These are phyloP conservation scores for Dendrobium catenatum DNA, from an alignment of 106 monocot genomes.

Conservation along the genomic window DNA sequence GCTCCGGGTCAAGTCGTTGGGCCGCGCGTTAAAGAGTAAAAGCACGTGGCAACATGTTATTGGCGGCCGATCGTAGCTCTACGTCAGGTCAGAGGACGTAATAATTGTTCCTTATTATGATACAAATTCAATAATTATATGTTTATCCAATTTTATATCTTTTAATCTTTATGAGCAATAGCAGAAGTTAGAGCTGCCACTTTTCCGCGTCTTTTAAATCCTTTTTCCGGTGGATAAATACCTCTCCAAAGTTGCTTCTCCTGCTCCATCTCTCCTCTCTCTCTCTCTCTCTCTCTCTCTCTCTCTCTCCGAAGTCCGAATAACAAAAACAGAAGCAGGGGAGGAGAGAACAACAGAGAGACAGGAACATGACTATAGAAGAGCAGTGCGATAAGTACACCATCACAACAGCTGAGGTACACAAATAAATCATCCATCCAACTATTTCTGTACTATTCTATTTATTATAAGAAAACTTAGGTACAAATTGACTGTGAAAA, in stretches of 20 bases:
- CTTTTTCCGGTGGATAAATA: not conserved
- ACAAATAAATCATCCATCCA: not conserved
- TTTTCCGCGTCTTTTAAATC: too few species aligned
- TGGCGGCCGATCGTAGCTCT: too few species aligned
- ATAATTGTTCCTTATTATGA: too few species aligned
- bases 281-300: not conserved
- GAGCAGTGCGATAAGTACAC: not conserved
- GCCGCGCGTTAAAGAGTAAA: too few species aligned
- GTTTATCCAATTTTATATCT: too few species aligned
- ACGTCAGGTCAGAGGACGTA: too few species aligned
- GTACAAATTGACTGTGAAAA: not conserved
- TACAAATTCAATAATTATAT: too few species aligned
- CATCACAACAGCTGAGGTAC: conserved; percentile 2
- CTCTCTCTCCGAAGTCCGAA: too few species aligned
- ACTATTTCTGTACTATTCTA: not conserved
- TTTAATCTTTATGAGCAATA: too few species aligned
- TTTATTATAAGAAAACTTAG: not conserved
- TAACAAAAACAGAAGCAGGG: not conserved
- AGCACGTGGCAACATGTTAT: too few species aligned
- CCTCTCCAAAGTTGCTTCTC: not conserved
- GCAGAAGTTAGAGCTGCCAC: too few species aligned
- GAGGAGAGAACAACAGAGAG: not conserved
- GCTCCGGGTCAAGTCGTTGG: too few species aligned
- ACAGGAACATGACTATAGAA: not conserved
- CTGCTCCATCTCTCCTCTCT: not conserved